Percentiles rank a stretch among this genome's conserved stretches.
phyloP scores from a whole-genome alignment of 2,329 filamentous ascomycete genomes.

The Clarireedia hainanense region DNA sequence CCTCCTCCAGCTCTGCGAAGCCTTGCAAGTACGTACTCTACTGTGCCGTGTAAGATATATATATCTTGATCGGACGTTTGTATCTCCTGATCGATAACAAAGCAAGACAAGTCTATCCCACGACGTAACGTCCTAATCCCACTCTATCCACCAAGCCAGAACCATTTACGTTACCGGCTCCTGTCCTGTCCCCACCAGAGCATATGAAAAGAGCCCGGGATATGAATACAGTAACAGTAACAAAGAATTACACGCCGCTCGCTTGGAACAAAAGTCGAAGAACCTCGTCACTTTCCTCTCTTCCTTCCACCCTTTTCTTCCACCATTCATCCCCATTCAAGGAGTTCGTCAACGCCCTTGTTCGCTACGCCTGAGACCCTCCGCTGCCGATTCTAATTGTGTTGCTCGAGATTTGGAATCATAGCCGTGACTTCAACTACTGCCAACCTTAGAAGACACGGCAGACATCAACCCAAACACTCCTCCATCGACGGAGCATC shows the following conservation, averaged over 20 bases:
- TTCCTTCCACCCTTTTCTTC: too few species aligned
- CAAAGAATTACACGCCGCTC: background rate
- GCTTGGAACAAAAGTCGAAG: background rate
- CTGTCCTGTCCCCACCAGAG: too few species aligned
- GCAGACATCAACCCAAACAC: background rate
- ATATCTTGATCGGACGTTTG: too few species aligned
- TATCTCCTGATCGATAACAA: too few species aligned
- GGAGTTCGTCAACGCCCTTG: background rate
- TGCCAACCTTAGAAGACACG: background rate
- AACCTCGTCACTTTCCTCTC: background rate
- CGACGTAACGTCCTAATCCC: background rate
- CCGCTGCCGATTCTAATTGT: background rate
- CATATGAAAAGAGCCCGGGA: too few species aligned
- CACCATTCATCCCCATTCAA: background rate
- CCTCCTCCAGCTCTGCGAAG: too few species aligned
- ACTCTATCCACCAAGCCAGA: too few species aligned
- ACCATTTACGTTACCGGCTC: too few species aligned
- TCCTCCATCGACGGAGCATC: background rate
- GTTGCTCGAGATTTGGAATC: background rate
- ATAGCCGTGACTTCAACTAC: too few species aligned
- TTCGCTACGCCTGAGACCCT: background rate
- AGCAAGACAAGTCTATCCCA: background rate
- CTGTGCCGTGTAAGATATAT: too few species aligned
- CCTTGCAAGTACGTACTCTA: too few species aligned
- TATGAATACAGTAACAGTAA: too few species aligned